Evolutionary conservation across 257 asterid species (phyloP).

Genomic region (Petunia axillaris): DNA sequence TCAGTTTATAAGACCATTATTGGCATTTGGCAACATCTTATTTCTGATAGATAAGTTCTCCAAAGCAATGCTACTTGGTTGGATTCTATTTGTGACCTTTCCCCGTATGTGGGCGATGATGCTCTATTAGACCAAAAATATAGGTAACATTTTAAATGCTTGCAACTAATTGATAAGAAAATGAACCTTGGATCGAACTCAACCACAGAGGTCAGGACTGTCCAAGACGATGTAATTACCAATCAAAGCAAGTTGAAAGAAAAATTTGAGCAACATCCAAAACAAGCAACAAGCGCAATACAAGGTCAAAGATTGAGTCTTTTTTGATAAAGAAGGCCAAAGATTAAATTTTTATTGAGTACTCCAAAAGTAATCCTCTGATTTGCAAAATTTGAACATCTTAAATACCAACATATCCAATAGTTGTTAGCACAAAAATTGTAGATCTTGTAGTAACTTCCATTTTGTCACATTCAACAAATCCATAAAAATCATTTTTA

Average conservation of each 20-base stretch:
- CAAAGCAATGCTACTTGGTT: too few species aligned
- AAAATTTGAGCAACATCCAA: background rate
- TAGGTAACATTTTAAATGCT: background rate
- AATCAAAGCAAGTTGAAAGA: background rate
- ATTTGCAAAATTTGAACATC: background rate
- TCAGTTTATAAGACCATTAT: background rate
- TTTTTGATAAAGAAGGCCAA: background rate
- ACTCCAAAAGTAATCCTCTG: background rate
- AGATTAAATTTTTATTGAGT: background rate
- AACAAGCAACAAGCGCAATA: background rate
- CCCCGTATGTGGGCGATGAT: too few species aligned
- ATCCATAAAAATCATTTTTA: background rate
- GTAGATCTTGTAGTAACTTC: background rate
- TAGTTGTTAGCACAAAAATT: background rate
- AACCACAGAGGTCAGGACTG: too few species aligned
- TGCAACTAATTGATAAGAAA: too few species aligned
- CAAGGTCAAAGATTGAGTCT: background rate
- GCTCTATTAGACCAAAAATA: background rate
- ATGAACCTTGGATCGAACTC: too few species aligned
- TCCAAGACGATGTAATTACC: too few species aligned
- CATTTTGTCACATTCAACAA: background rate
- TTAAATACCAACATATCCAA: background rate
- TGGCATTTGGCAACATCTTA: background rate
- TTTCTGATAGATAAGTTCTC: background rate
- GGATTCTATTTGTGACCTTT: too few species aligned